Conservation (phyloP, 805 yeast species). For the Saccharomycopsis fermentans region DNA sequence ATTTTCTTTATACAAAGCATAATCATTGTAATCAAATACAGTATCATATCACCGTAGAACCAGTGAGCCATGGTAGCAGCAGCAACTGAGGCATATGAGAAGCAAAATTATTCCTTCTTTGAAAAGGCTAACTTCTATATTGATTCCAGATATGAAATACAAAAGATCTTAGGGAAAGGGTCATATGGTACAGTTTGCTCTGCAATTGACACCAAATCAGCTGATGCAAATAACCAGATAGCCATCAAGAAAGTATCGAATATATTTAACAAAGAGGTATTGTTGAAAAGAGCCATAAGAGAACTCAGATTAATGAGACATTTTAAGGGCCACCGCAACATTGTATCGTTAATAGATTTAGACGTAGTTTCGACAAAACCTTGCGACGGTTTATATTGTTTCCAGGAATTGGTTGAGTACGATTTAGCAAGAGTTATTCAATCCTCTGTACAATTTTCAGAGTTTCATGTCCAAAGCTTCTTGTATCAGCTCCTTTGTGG, state of each 20-base stretch:
- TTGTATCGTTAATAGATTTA: slow-evolving; percentile 61
- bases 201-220: slow-evolving; percentile 40
- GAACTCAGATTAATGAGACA: slow-evolving; percentile 74
- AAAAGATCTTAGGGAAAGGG: slow-evolving; percentile 64
- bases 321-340: slow-evolving; percentile 80
- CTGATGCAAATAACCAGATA: slow-evolving; percentile 26
- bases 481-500: slow-evolving; percentile 80
- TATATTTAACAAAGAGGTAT: slow-evolving; percentile 55
- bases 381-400: slow-evolving; percentile 80
- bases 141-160: slow-evolving; percentile 49
- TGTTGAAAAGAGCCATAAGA: slow-evolving; percentile 70
- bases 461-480: slow-evolving; percentile 68
- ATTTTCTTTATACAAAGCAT: too few relatives aligned
- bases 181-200: slow-evolving; percentile 82
- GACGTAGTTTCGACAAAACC: slow-evolving; percentile 60
- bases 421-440: slow-evolving; percentile 78
- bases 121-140: slow-evolving; percentile 52
- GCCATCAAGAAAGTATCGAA: slow-evolving; percentile 78
- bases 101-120: slow-evolving; percentile 26
- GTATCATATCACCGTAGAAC: too few relatives aligned
- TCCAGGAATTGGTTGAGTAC: slow-evolving; percentile 74
- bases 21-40: too few relatives aligned
- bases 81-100: neutral
- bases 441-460: slow-evolving; percentile 68
- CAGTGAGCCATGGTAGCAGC: neutral